Percentiles rank a stretch among this genome's conserved stretches.
phyloP scores from a whole-genome alignment of 495 filamentous ascomycete species.

The Penicillium daleae region DNA sequence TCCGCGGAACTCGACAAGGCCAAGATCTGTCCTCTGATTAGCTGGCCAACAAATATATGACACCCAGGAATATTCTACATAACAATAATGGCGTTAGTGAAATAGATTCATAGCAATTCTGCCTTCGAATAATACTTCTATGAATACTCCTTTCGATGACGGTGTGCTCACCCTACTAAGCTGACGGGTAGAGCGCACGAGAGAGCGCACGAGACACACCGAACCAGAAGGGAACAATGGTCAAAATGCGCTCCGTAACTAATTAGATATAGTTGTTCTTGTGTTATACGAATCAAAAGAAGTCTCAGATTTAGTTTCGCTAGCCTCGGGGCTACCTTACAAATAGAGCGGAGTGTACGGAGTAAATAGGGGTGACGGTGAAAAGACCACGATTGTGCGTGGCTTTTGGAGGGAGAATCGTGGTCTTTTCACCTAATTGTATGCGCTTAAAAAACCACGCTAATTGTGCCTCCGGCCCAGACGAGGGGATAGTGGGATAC shows the following conservation, averaged over 20 bases:
- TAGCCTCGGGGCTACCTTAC: neutral
- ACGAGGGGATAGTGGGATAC: too few species aligned
- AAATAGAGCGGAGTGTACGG: neutral
- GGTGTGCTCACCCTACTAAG: too few species aligned
- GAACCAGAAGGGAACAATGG: neutral
- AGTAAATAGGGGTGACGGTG: constrained; percentile 11
- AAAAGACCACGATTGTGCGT: constrained; percentile 7
- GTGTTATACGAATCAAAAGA: neutral
- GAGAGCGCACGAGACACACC: neutral
- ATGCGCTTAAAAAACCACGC: too few species aligned
- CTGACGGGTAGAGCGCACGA: too few species aligned
- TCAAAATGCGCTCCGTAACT: neutral
- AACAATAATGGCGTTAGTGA: too few species aligned
- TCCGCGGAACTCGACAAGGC: neutral
- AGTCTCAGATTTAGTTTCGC: neutral
- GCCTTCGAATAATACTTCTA: too few species aligned
- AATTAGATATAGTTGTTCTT: neutral
- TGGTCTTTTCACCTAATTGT: too few species aligned
- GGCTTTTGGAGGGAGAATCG: constrained; percentile 1
- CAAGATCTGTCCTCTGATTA: neutral
- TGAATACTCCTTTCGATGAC: too few species aligned
- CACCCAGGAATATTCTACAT: too few species aligned
- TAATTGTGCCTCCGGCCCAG: too few species aligned
- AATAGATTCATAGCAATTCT: too few species aligned
- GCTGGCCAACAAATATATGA: neutral